A percentile compares a stretch with the other conserved stretches of the same genome.
Conservation (phyloP, 208 protist genomes). For the Acanthamoeba pearcei region DNA sequence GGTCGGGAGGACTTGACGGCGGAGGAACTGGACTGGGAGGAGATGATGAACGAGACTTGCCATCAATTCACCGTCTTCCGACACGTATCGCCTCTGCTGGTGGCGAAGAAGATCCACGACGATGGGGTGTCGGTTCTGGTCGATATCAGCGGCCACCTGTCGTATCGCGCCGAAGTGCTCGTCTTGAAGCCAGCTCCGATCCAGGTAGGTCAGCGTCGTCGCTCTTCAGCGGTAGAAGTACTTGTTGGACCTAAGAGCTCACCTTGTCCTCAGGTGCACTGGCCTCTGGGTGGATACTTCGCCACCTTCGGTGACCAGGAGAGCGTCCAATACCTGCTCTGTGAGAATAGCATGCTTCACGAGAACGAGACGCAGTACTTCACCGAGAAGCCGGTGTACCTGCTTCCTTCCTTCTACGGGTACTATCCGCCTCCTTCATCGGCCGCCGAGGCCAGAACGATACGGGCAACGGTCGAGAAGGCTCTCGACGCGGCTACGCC, state of each 20-base stretch:
- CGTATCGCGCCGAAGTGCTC: background rate
- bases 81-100: background rate
- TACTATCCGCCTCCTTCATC: background rate
- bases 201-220: background rate
- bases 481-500: background rate
- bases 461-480: background rate
- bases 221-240: too few relatives aligned
- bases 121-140: background rate
- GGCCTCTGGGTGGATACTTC: background rate
- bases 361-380: constrained; percentile 4
- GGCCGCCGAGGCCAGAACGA: background rate
- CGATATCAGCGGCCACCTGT: background rate
- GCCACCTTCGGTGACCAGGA: background rate
- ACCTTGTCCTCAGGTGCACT: background rate
- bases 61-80: background rate
- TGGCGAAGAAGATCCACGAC: background rate
- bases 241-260: background rate
- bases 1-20: background rate
- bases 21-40: background rate
- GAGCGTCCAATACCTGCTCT: constrained; percentile 7
- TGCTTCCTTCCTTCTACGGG: background rate
- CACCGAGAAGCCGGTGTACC: background rate
- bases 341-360: background rate
- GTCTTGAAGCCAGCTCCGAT: background rate
- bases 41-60: constrained; percentile 9